Evolutionary conservation across 2,329 filamentous ascomycete species (phyloP).

Genomic region (Ophioceras dolichostomum): DNA sequence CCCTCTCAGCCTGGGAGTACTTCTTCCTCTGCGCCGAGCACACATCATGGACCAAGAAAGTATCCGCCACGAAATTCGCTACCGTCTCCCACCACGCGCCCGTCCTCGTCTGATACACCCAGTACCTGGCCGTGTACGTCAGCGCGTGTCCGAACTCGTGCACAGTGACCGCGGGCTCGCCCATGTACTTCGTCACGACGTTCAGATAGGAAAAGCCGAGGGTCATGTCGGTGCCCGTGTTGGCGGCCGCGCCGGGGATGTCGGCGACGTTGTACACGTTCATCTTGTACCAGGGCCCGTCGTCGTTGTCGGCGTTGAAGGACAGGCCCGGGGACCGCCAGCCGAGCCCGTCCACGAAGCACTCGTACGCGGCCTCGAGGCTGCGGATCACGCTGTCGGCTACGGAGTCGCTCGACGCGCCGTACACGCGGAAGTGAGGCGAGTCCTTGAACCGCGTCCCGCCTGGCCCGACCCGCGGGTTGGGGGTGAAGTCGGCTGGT

Average conservation of each 20-base stretch:
- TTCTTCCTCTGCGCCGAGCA: conserved; percentile 25
- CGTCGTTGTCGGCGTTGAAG: conserved; percentile 15
- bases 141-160: conserved; percentile 38
- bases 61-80: conserved; percentile 36
- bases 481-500: conserved; percentile 15
- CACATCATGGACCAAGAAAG: conserved; percentile 29
- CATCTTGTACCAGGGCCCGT: conserved; percentile 30
- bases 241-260: conserved; percentile 22
- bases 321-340: conserved; percentile 21
- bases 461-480: conserved; percentile 19
- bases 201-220: conserved; percentile 29
- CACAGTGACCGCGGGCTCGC: conserved; percentile 25
- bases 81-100: conserved; percentile 40
- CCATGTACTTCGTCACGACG: conserved; percentile 25
- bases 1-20: conserved; percentile 19
- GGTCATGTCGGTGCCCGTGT: conserved; percentile 25
- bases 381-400: conserved; percentile 5
- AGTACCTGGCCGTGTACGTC: conserved; percentile 28
- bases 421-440: conserved; percentile 27
- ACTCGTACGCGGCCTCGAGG: conserved; percentile 30
- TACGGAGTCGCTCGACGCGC: conserved; percentile 8
- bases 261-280: conserved; percentile 29
- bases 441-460: conserved; percentile 19
- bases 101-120: conserved; percentile 30
- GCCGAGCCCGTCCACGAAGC: conserved; percentile 18